Percentiles rank a stretch among this genome's conserved stretches.
Evolutionary conservation across 208 protist genomes (phyloP).

Genomic region (Wallacemonas rigidus): DNA sequence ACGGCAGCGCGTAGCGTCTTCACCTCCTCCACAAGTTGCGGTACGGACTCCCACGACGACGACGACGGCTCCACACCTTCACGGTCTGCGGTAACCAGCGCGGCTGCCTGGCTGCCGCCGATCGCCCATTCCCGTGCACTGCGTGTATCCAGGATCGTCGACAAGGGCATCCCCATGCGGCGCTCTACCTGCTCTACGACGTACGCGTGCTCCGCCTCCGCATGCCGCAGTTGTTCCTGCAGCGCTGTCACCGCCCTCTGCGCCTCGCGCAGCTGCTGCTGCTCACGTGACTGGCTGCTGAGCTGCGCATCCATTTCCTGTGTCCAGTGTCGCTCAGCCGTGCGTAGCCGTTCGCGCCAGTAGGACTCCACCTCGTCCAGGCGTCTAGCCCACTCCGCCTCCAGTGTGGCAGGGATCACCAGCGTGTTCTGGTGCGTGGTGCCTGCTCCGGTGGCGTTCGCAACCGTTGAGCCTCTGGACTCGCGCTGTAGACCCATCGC

Average conservation of each 20-base stretch:
- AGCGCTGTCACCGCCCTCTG: slow-evolving; percentile 42
- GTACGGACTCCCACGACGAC: neutral
- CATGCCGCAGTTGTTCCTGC: slow-evolving; percentile 41
- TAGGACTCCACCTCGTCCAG: slow-evolving; percentile 52
- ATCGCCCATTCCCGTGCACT: too few relatives aligned
- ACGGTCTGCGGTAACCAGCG: too few relatives aligned
- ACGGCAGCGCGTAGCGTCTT: neutral
- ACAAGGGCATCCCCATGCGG: slow-evolving; percentile 22
- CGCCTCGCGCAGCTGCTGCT: slow-evolving; percentile 47
- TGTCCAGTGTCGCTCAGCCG: slow-evolving; percentile 43
- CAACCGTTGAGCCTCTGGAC: neutral
- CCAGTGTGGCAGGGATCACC: slow-evolving; percentile 1
- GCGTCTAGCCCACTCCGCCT: slow-evolving; percentile 42
- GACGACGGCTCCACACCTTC: too few relatives aligned
- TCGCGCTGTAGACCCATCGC: slow-evolving; percentile 20
- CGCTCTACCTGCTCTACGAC: slow-evolving; percentile 32
- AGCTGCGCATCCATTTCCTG: slow-evolving; percentile 33
- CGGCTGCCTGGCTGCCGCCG: too few relatives aligned
- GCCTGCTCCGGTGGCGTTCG: neutral
- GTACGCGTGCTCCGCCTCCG: slow-evolving; percentile 20
- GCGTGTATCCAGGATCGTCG: neutral
- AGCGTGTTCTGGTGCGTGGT: neutral
- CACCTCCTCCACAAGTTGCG: slow-evolving; percentile 5
- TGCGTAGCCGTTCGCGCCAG: slow-evolving; percentile 51
- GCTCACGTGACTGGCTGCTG: slow-evolving; percentile 33